Conservation (phyloP, 306 rosid genomes). For the Quercus mongolica region DNA sequence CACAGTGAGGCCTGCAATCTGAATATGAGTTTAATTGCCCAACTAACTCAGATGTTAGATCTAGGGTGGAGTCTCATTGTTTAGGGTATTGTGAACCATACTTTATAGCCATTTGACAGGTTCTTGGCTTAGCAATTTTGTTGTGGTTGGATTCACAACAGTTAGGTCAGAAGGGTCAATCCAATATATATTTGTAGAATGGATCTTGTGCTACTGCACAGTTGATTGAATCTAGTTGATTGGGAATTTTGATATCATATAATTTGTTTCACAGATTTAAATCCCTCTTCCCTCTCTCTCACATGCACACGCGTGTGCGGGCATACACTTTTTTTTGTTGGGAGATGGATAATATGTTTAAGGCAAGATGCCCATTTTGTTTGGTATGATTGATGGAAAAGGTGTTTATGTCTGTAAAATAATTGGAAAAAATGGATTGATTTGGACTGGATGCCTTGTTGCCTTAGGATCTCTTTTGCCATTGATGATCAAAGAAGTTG, state of each 20-base stretch:
- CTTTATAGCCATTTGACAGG: neutral
- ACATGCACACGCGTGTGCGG: neutral
- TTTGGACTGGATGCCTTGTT: slow-evolving; percentile 4
- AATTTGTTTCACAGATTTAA: neutral
- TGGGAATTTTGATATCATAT: no score
- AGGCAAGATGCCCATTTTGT: neutral
- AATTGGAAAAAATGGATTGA: neutral
- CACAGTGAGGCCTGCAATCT: neutral
- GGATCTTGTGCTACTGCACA: neutral
- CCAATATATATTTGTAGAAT: neutral
- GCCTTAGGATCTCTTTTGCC: neutral
- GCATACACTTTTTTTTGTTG: neutral
- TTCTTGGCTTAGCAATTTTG: neutral
- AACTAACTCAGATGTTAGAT: no score
- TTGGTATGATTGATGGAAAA: neutral
- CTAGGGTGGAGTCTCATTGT: no score
- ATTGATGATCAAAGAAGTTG: slow-evolving; percentile 22
- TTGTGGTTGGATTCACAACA: neutral
- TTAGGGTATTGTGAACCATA: neutral
- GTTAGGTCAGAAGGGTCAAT: neutral
- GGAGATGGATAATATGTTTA: neutral
- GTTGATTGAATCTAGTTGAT: neutral
- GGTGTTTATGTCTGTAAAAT: neutral
- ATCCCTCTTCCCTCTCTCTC: neutral
- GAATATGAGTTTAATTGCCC: neutral